Percentiles rank a stretch among this genome's conserved stretches.
Conservation (phyloP, 495 filamentous ascomycete species). For the Xylaria telfairii region DNA sequence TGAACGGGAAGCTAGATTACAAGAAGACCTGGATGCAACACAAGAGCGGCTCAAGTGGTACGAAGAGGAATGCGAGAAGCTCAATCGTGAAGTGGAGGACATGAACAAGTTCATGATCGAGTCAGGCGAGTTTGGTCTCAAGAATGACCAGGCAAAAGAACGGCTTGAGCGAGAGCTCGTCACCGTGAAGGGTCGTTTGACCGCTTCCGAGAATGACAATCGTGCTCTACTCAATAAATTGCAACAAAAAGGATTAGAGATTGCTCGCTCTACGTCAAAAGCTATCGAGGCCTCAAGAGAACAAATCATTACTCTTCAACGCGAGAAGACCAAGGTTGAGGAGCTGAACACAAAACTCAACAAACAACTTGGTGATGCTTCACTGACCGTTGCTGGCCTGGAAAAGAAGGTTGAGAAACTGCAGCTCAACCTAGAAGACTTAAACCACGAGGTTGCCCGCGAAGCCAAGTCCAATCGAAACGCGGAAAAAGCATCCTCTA, state of each 20-base stretch:
- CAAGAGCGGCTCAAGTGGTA: constrained; percentile 72
- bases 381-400: constrained; percentile 80
- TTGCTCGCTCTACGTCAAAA: constrained; percentile 85
- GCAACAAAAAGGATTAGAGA: constrained; percentile 97
- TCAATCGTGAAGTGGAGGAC: constrained; percentile 77
- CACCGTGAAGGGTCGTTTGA: constrained; percentile 86
- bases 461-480: constrained; percentile 91
- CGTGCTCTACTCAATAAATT: constrained; percentile 93
- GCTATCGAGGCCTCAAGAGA: constrained; percentile 84
- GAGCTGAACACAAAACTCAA: constrained; percentile 81
- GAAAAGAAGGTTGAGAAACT: constrained; percentile 98
- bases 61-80: constrained; percentile 74
- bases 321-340: constrained; percentile 83
- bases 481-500: constrained; percentile 90
- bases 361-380: constrained; percentile 86
- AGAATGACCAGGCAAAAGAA: constrained; percentile 92
- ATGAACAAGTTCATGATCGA: constrained; percentile 84
- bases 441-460: constrained; percentile 89
- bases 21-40: constrained; percentile 78
- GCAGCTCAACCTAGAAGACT: constrained; percentile 84
- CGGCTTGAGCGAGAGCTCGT: constrained; percentile 90
- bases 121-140: constrained; percentile 83
- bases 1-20: constrained; percentile 79
- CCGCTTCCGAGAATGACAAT: constrained; percentile 96
- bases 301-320: constrained; percentile 76